phyloP scores from a whole-genome alignment of 805 yeast species.

The Priceomyces melissophilus region DNA sequence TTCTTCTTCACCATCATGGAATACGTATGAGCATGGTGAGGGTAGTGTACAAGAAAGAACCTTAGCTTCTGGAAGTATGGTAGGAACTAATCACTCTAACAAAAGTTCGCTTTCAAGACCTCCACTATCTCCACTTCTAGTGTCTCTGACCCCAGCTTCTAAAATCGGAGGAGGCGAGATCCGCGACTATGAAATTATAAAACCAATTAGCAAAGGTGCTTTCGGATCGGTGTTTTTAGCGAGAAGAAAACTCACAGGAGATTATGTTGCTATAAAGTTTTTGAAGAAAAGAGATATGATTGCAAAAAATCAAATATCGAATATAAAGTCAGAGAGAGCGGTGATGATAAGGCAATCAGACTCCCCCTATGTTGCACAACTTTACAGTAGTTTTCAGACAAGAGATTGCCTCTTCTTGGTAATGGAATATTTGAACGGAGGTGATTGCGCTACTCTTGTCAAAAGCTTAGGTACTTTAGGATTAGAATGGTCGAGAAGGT shows the following conservation, averaged over 20 bases:
- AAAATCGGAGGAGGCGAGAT: constrained; percentile 58
- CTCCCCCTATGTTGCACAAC: constrained; percentile 87
- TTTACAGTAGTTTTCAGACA: constrained; percentile 86
- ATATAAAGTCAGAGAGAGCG: constrained; percentile 92
- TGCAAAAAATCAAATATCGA: constrained; percentile 92
- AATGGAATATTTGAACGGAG: constrained; percentile 95
- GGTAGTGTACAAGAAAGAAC: constrained; percentile 12
- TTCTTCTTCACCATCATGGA: constrained; percentile 32
- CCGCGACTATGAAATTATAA: constrained; percentile 82
- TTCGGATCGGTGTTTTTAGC: constrained; percentile 94
- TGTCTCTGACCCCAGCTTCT: constrained; percentile 55
- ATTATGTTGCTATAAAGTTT: constrained; percentile 91
- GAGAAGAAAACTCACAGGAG: constrained; percentile 81
- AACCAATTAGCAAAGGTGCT: constrained; percentile 96
- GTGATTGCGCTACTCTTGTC: constrained; percentile 86
- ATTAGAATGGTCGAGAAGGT: constrained; percentile 80
- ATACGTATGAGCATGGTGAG: constrained; percentile 9
- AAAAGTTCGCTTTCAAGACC: constrained; percentile 35
- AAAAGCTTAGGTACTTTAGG: constrained; percentile 81
- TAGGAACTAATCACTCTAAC: constrained; percentile 4
- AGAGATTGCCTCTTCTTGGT: constrained; percentile 83
- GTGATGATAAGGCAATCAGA: constrained; percentile 97
- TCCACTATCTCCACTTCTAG: constrained; percentile 77
- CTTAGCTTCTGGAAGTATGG: constrained; percentile 17
- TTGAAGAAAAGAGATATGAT: constrained; percentile 92